Evolutionary conservation across 371 early-diverging fungal species (phyloP), one percentile per base, ranked within the genome.

Genomic region (Mortierella sp.): DNA sequence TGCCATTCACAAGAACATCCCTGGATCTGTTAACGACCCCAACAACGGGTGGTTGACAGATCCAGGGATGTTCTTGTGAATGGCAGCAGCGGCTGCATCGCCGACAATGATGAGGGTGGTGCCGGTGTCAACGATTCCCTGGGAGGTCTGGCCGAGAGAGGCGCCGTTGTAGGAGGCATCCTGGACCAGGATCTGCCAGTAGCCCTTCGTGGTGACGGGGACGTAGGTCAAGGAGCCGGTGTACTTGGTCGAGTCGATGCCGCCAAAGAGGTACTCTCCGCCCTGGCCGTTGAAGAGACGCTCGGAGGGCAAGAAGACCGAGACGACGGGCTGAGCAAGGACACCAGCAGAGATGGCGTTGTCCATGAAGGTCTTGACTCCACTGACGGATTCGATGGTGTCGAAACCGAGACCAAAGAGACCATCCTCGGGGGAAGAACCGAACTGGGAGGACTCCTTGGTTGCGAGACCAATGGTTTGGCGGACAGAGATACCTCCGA

Each of bases 131-230:
- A 88, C 80, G 70, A 89, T 89, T 54, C 84, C 89, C 71, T 85
- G 74, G 5, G 80, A 72, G 35, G 75, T 58, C 35, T 72, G 58
- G 6, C 76, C 80, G 32, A 88, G 46, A 14, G 77, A 65, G 48
- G 48, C 74, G 7, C 76, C 78, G 32, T 75, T 79, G 72, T 44
- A 72, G 12, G 71, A 75, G 38, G 75, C 70, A 51, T 75, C 79
- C 2, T 84, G 70, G 49, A 88, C 75, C 29, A 74, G 43, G 32
- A 88, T 74, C 55, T 83, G 81, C 83, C 85, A 88, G 78, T 82
- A 88, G 3, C 81, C 84, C 88, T 95, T 94, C 80, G 96, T 92
- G 55, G 90, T 90, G 48, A 98, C 94, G 21, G 95, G 94, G 56
- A 79, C 75, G 32, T 93, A 94, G 54, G 86, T 88, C 44, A 94